These are phyloP conservation scores for Thalassiosira pacifica DNA, from an alignment of 352 stramenopile species.

Conservation along the genomic window DNA sequence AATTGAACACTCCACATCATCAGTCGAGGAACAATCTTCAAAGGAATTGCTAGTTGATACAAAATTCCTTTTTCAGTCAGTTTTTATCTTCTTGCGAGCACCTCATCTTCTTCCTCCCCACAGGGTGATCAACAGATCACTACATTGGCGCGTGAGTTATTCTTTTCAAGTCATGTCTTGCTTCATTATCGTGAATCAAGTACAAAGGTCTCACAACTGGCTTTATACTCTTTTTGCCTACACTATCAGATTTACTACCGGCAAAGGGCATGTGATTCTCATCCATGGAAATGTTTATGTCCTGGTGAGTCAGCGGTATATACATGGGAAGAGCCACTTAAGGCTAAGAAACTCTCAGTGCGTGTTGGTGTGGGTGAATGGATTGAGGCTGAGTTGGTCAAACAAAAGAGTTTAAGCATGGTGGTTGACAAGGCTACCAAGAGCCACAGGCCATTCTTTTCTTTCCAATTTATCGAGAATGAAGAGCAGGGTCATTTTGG, in stretches of 20 bases:
- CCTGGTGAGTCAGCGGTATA: conserved; percentile 81
- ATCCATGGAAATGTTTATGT: conserved; percentile 83
- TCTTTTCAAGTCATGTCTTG: neutral
- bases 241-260: conserved; percentile 75
- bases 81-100: conserved; percentile 79
- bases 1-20: conserved; percentile 43
- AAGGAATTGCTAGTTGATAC: conserved; percentile 75
- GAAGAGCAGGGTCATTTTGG: conserved; percentile 86
- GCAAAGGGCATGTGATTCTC: conserved; percentile 79
- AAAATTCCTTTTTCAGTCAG: conserved; percentile 80
- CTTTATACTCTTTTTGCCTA: neutral
- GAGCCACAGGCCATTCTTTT: conserved; percentile 45
- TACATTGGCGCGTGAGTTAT: conserved; percentile 61
- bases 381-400: conserved; percentile 32
- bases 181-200: neutral
- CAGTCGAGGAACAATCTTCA: conserved; percentile 26
- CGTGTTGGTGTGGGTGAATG: conserved; percentile 60
- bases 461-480: conserved; percentile 79
- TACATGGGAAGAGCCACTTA: conserved; percentile 87
- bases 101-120: conserved; percentile 71
- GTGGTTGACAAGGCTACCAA: conserved; percentile 23
- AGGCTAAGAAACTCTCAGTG: conserved; percentile 82
- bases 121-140: conserved; percentile 83
- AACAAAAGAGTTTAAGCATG: neutral
- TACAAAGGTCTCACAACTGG: neutral